Conservation (phyloP, 192 early-diverging fungal genomes). For the Chytriomyces hyalinus region DNA sequence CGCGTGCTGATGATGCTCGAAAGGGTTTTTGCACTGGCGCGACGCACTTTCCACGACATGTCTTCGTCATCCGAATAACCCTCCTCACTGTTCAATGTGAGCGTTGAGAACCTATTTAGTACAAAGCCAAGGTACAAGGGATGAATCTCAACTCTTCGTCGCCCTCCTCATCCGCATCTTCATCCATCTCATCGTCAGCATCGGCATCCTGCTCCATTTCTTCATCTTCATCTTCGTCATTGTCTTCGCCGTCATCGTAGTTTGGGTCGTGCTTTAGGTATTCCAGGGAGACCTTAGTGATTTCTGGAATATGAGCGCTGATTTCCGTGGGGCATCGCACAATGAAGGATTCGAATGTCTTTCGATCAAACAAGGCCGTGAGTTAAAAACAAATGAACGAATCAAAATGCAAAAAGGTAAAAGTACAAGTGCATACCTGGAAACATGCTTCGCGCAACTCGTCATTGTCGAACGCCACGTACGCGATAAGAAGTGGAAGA, state of each 20-base stretch:
- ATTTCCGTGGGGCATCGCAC: constrained; percentile 80
- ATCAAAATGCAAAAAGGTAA: constrained; percentile 9
- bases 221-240: constrained; percentile 58
- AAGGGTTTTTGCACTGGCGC: constrained; percentile 76
- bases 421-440: constrained; percentile 42
- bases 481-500: constrained; percentile 66
- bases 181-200: constrained; percentile 65
- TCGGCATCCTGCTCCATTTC: constrained; percentile 57
- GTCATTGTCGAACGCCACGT: constrained; percentile 70
- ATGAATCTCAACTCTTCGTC: constrained; percentile 55
- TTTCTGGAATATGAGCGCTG: constrained; percentile 60
- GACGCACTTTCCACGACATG: constrained; percentile 89
- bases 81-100: constrained; percentile 23
- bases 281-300: constrained; percentile 65
- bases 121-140: not conserved
- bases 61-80: constrained; percentile 91
- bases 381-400: not conserved
- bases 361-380: not conserved
- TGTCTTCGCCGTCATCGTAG: constrained; percentile 76
- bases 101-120: not conserved
- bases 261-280: constrained; percentile 89
- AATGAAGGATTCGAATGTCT: constrained; percentile 76
- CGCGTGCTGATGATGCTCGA: constrained; percentile 71
- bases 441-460: constrained; percentile 83
- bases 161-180: not conserved